Base-by-base conservation (phyloP, 2,329 filamentous ascomycete species). In the Ophiosphaerella korrae region DNA sequence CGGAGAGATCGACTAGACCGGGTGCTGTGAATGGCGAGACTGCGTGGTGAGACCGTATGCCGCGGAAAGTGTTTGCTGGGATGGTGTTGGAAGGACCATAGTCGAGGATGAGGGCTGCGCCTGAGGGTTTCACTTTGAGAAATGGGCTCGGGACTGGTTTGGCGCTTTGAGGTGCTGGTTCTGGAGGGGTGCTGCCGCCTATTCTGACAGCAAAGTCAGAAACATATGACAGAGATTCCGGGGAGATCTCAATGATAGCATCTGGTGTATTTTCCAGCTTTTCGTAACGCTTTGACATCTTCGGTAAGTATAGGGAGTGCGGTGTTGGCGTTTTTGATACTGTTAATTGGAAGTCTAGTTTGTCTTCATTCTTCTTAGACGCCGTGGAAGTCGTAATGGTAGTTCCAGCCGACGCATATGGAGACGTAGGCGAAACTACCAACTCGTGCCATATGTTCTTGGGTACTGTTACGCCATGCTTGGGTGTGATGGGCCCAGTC, bases 21-120 rank as follows among this genome's bases (percentile, higher is more conserved):
- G 94, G 89, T 5, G 84, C 80, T 1, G 83, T 81, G 64, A 99
- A 91, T 3, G 94, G 91, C 18, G 86, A 92, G 39, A 96, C 88
- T 21, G 82, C 81, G 21, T 80, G 78, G 76, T 99, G 94, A 12
- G 82, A 79, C 32, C 86, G 84, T 72, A 99, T 97, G 18, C 94
- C 94, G 29, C 94, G 88, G 18, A 99, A 82, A 0, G 92, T 95
- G 79, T 96, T 96, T 53, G 89, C 80, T 2, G 94, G 94, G 42
- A 99, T 86, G 0, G 84, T 89, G 50, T 86, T 80, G 3, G 85
- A 75, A 4, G 93, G 89, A 14, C 94, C 94, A 75, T 99, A 99
- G 77, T 99, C 94, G 39, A 99, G 85, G 62, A 99, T 90, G n/a
- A 99, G 80, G 1, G 93, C 94, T 7, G 92, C 94, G 42, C 94